Base-by-base conservation (phyloP, 495 filamentous ascomycete species). In the Lentithecium fluviatile region DNA sequence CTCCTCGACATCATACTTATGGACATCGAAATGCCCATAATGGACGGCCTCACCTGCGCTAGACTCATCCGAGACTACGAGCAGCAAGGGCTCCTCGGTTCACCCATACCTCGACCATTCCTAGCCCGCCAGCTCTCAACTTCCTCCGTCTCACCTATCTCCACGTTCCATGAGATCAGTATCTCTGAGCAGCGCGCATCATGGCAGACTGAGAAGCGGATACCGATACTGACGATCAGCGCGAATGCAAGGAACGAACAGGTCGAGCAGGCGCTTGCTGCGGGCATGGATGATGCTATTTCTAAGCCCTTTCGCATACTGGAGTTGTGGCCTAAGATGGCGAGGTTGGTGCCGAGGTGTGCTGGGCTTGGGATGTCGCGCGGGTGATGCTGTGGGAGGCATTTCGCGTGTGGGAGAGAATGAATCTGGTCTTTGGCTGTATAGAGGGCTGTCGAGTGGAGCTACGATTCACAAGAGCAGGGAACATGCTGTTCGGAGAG, bases 1-100 rank as follows among this genome's bases (percentile, higher is more conserved):
- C 12, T 29, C n/a, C n/a, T 70, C 38, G 49, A 52, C 42, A 54
- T 71, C 32, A 61, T 73, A 6, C 57, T 73, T 7, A 70, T 73
- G 67, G 71, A 73, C 51, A 46, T 64, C 23, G 68, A 73, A 37
- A 73, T 73, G 71, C 71, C 69, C 3, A 51, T 69, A n/a, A 66
- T 71, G 60, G 64, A 73, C 49, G 71, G 71, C 36, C 61, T 68
- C 21, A 51, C 67, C 1, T 69, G 67, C 19, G 62, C 65, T 1
- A 29, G 50, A 1, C 45, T 51, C 52, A 70, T 73, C 17, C 58
- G 71, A 12, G 55, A 64, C 15, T 40, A 65, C 34, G 59, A 67
- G 51, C 17, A 24, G 1, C 25, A 64, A 21, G 69, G 69, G 15
- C 52, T 56, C 21, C 17, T 58, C 23, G 26, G 15, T 1, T 25